These are phyloP conservation scores for Penicillium sp. DNA, from an alignment of 2,329 filamentous ascomycete genomes.

Conservation along the genomic window DNA sequence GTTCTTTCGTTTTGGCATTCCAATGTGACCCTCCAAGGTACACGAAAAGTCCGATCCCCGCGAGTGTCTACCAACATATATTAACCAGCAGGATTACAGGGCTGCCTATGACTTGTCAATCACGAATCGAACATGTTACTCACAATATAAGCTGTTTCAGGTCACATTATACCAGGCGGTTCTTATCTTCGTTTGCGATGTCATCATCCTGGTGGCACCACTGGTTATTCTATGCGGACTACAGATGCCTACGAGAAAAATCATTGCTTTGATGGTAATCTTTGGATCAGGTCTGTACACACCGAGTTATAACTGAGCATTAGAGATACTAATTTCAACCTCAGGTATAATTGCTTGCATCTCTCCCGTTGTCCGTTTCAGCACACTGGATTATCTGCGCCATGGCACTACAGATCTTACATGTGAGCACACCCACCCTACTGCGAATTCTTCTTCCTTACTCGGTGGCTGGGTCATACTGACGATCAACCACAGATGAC, in stretches of 20 bases:
- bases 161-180: conserved; percentile 10
- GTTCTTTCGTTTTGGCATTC: conserved; percentile 9
- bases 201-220: conserved; percentile 7
- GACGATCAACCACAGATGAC: conserved; percentile 5
- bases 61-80: background rate
- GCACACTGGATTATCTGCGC: conserved; percentile 16
- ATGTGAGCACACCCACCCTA: conserved; percentile 14
- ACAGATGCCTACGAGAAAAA: conserved; percentile 6
- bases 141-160: conserved; percentile 8
- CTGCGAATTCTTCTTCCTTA: background rate
- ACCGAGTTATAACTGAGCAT: background rate
- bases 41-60: background rate
- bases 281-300: conserved; percentile 10
- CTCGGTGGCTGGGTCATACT: background rate
- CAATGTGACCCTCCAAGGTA: conserved; percentile 11
- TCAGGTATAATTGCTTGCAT: conserved; percentile 20
- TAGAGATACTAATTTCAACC: background rate
- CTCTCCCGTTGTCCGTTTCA: conserved; percentile 21
- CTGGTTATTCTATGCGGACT: conserved; percentile 4
- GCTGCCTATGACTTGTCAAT: conserved; percentile 4
- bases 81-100: background rate
- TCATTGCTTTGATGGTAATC: conserved; percentile 10
- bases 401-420: conserved; percentile 18
- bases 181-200: conserved; percentile 8
- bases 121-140: conserved; percentile 1